These are phyloP conservation scores for Mycena indigotica DNA, from an alignment of 768 basidiomycete genomes.

Conservation along the genomic window DNA sequence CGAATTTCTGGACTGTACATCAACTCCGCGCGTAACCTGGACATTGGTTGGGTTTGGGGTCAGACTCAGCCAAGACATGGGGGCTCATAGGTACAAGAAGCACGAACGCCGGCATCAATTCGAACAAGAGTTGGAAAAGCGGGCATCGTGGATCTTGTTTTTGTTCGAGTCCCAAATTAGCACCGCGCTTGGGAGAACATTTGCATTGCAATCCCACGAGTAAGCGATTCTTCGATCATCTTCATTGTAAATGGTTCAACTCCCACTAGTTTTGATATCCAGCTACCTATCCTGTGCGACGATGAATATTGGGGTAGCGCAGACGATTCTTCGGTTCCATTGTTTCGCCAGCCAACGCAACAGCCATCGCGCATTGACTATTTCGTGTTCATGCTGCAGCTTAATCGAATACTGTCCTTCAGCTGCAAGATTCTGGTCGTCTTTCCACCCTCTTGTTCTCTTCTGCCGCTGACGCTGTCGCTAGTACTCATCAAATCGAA, in stretches of 20 bases:
- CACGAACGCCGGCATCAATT: conserved; percentile 15
- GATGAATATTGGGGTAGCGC: conserved; percentile 1
- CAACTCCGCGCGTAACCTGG: conserved; percentile 34
- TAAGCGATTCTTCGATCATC: conserved; percentile 32
- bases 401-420: conserved; percentile 11
- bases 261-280: background rate
- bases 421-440: conserved; percentile 10
- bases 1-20: conserved; percentile 32
- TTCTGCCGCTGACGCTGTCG: background rate
- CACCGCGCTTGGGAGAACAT: conserved; percentile 35
- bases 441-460: background rate
- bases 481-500: conserved; percentile 15
- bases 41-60: conserved; percentile 42
- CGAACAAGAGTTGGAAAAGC: conserved; percentile 57
- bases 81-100: conserved; percentile 43
- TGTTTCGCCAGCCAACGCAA: conserved; percentile 13
- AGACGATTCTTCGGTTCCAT: background rate
- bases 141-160: conserved; percentile 40
- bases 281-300: background rate
- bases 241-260: background rate
- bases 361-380: conserved; percentile 25
- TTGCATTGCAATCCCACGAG: conserved; percentile 61
- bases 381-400: conserved; percentile 35
- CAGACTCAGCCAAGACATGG: conserved; percentile 47
- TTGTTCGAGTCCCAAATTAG: conserved; percentile 9